Evolutionary conservation across 768 basidiomycete species (phyloP).

Genomic region (Lactarius hengduanensis): DNA sequence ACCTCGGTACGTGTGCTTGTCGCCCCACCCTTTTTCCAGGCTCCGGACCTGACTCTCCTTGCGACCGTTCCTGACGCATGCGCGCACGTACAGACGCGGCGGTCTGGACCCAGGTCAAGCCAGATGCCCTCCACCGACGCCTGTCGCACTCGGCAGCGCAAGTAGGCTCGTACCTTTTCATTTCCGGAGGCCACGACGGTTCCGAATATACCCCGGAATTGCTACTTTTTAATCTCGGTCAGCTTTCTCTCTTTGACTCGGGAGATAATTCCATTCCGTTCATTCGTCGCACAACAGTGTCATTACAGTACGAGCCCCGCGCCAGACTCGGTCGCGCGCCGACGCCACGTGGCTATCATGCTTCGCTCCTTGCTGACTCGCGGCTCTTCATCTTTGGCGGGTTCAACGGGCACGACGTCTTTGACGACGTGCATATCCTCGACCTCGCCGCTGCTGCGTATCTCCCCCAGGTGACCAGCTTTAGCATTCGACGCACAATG

Average conservation of each 20-base stretch:
- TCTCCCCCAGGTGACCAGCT: constrained; percentile 75
- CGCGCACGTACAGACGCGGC: constrained; percentile 32
- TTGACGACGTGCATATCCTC: constrained; percentile 81
- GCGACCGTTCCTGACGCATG: neutral
- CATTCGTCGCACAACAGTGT: constrained; percentile 48
- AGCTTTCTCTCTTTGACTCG: constrained; percentile 32
- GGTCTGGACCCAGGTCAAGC: constrained; percentile 44
- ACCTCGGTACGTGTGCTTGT: constrained; percentile 65
- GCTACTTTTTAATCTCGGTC: constrained; percentile 85
- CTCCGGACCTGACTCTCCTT: neutral
- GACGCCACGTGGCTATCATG: constrained; percentile 79
- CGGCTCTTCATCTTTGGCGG: constrained; percentile 87
- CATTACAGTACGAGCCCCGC: constrained; percentile 81
- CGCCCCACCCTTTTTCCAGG: neutral
- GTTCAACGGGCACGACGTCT: constrained; percentile 79
- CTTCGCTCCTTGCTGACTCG: constrained; percentile 77
- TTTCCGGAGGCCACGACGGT: constrained; percentile 88
- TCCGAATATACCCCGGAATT: constrained; percentile 70
- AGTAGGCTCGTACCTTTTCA: constrained; percentile 89
- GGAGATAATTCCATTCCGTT: neutral
- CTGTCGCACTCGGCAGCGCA: constrained; percentile 86
- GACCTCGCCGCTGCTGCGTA: constrained; percentile 88
- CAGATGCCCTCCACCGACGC: constrained; percentile 50
- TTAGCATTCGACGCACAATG: constrained; percentile 46
- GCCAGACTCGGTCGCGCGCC: constrained; percentile 65